Evolutionary conservation across 2,329 filamentous ascomycete genomes (phyloP), one percentile per base, ranked within the genome.

Genomic region (Xylariaceae sp.): DNA sequence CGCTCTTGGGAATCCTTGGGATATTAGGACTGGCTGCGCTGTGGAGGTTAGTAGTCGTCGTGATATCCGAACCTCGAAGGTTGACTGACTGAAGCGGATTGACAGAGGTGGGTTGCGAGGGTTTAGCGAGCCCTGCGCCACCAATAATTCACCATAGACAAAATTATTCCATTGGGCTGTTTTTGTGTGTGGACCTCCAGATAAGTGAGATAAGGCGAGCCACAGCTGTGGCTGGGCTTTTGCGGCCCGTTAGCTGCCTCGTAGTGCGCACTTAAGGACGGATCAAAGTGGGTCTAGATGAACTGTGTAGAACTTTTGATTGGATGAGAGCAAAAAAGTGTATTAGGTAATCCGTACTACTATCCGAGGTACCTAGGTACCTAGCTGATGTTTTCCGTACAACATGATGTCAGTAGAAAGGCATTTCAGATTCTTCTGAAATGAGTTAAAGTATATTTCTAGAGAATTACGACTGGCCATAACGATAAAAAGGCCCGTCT

Each of bases 1-100:
- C 73, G 74, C 76, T 77, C 77, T 78, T 75, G 75, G 76, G 72
- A 73, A 74, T 78, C 74, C 75, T 72, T 74, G 71, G 69, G 73
- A 70, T 72, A 73, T 70, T 69, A 69, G 69, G 72, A 73, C 76
- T 74, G 70, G 73, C 74, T 74, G 66, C 67, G 66, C 63, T 71
- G 69, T 66, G 66, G 66, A 66, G 62, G 64, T 66, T 66, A 69
- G 65, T 69, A 68, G 67, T 72, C 73, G 76, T 78, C 76, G 74
- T 69, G 68, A 67, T 68, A 65, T 66, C 66, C 66, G 66, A 69
- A 67, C 65, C 65, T 67, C 58, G 35, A 61, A 63, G 58, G 57
- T 68, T 67, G 65, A 66, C 54, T 59, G 62, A 65, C 37, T 52
- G 62, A 45, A 60, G 59, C 62, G 61, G 62, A 63, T 64, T 59